These are phyloP conservation scores for Xylariaceae sp. DNA, from an alignment of 2,329 filamentous ascomycete genomes.

Conservation along the genomic window DNA sequence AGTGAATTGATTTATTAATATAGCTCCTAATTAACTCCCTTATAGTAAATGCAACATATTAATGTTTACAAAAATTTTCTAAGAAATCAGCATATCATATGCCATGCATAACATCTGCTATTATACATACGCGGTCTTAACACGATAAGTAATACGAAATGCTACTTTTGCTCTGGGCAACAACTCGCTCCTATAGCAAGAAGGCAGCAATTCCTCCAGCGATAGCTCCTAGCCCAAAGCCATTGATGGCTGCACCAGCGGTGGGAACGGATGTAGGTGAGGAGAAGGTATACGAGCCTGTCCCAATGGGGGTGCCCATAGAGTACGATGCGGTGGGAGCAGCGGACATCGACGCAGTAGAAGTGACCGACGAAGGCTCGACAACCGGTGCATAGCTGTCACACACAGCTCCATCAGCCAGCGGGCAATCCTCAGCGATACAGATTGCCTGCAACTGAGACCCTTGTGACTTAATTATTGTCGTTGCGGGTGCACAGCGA, in stretches of 20 bases:
- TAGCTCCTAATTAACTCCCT: too few species aligned
- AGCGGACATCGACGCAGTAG: constrained; percentile 14
- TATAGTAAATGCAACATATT: too few species aligned
- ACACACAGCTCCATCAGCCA: constrained; percentile 54
- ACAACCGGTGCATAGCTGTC: constrained; percentile 46
- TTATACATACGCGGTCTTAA: too few species aligned
- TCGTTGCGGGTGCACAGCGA: constrained; percentile 54
- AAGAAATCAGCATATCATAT: too few species aligned
- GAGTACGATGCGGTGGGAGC: constrained; percentile 23
- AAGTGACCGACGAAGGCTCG: constrained; percentile 27
- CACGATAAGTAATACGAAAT: too few species aligned
- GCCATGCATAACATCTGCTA: too few species aligned
- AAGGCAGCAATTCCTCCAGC: constrained; percentile 40
- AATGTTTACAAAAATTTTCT: too few species aligned
- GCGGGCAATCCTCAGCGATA: constrained; percentile 55
- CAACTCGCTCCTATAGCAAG: constrained; percentile 32
- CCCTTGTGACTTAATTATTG: constrained; percentile 52
- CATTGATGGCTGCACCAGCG: constrained; percentile 35
- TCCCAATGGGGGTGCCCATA: constrained; percentile 16
- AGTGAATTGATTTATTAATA: too few species aligned
- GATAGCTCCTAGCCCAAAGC: constrained; percentile 37
- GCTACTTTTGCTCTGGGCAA: too few species aligned
- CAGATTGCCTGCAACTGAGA: constrained; percentile 62
- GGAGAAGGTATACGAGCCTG: constrained; percentile 19
- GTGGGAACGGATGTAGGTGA: constrained; percentile 26